Base-by-base conservation (phyloP, 2,329 filamentous ascomycete species). In the Monosporascus sp. region DNA sequence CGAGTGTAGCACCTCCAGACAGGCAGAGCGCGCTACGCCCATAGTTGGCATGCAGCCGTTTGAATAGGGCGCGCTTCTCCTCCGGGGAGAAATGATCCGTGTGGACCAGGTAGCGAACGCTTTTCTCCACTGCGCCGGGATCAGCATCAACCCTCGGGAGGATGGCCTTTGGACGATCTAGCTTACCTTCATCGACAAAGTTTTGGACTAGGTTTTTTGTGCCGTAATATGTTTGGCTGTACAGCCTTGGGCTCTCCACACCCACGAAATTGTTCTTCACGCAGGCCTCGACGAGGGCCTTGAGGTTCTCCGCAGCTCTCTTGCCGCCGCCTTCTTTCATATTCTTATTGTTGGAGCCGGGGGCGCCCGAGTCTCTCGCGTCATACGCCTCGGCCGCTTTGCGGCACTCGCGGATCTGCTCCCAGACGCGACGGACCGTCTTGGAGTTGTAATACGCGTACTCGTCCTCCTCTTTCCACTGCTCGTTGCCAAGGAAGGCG, bases 251-350 rank as follows among this genome's bases (percentile, higher is more conserved):
- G 64, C 96, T 97, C 70, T 99, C 94, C 15, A 96, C 86, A 0
- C 94, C 94, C 18, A 90, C 90, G 71, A 97, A 99, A 67, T 99
- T 97, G 72, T 92, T 96, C 79, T 97, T 99, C 62, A 97, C 88
- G 67, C 92, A 97, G 15, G 89, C 90, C 73, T 96, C 90, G 20
- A 95, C 76, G 54, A 97, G 72, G 1, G 80, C 80, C 57, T 85
- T 87, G 51, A 99, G 77, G 51, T 94, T 90, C 57, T 93, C 87
- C 3, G 90, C 76, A 0, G 86, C 79, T 54, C 80, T 75, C 49
- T 73, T 68, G 8, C 72, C 68, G 55, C 65, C 71, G 47, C 60
- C 57, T 4, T 62, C 60, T 3, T 56, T 67, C 25, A 70, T 68
- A 5, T 65, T 65, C 37, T 74, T 73, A 14, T 65, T 67, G 50